phyloP scores from a whole-genome alignment of 371 early-diverging fungal species.

The Mortierella sp. region DNA sequence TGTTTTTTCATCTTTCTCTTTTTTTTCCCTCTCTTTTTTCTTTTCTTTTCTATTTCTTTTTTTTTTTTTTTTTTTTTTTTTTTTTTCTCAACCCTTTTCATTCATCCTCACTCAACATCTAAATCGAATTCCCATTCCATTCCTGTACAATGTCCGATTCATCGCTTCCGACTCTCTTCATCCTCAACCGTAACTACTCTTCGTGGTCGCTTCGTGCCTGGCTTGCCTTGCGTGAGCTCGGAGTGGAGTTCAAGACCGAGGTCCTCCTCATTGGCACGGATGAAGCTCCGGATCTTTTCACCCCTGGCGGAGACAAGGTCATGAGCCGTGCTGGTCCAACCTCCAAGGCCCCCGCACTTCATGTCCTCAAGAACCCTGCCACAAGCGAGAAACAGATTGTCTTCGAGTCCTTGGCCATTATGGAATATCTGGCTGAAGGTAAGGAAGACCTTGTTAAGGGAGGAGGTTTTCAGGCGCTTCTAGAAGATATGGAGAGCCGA shows the following conservation, averaged over 20 bases:
- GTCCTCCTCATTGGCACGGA: conserved; percentile 27
- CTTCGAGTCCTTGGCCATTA: conserved; percentile 47
- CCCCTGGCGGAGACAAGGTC: conserved; percentile 19
- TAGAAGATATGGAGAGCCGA: too few species aligned
- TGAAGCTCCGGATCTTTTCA: conserved; percentile 19
- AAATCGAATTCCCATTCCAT: background rate
- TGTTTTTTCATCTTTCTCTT: too few species aligned
- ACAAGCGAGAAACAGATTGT: conserved; percentile 41
- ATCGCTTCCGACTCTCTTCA: conserved; percentile 24
- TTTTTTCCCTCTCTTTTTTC: too few species aligned
- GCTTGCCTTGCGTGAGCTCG: conserved; percentile 31
- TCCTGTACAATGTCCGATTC: conserved; percentile 2
- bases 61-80: background rate
- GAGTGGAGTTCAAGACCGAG: conserved; percentile 27
- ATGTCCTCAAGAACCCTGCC: conserved; percentile 14
- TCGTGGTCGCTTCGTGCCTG: conserved; percentile 53
- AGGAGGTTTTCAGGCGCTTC: too few species aligned
- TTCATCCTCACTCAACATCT: background rate
- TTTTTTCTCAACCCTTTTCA: background rate
- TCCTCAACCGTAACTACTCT: conserved; percentile 51
- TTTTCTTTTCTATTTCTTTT: too few species aligned
- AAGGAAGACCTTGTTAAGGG: conserved; percentile 2
- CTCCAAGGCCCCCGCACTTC: conserved; percentile 42
- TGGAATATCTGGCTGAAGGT: conserved; percentile 54
- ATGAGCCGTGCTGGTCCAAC: conserved; percentile 44